phyloP scores from a whole-genome alignment of 2,329 filamentous ascomycete species.

The Scedosporium minutisporum region DNA sequence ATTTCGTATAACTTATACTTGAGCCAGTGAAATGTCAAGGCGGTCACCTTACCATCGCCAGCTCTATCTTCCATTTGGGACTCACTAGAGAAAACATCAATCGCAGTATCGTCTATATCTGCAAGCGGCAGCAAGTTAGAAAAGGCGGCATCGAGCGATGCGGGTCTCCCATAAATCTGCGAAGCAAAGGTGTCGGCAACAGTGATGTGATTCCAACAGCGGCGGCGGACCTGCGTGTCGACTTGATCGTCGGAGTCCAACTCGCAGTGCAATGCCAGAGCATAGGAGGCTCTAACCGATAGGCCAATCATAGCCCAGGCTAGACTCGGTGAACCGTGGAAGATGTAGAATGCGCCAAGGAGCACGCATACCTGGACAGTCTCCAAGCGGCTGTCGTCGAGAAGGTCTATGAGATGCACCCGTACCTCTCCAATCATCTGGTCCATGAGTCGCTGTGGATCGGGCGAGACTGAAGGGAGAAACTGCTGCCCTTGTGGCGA shows the following conservation, averaged over 20 bases:
- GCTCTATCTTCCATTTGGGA: neutral
- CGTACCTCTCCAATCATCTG: slow-evolving; percentile 10
- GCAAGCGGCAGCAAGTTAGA: slow-evolving; percentile 14
- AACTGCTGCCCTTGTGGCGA: slow-evolving; percentile 4
- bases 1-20: slow-evolving; percentile 19
- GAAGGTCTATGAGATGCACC: slow-evolving; percentile 10
- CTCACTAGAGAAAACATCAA: neutral
- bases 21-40: slow-evolving; percentile 17
- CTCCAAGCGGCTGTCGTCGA: slow-evolving; percentile 10
- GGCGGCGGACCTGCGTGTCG: slow-evolving; percentile 16
- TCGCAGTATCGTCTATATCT: slow-evolving; percentile 15
- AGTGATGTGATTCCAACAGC: slow-evolving; percentile 20
- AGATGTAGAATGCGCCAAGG: slow-evolving; percentile 11
- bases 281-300: slow-evolving; percentile 12
- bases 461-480: slow-evolving; percentile 4
- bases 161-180: slow-evolving; percentile 19
- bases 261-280: slow-evolving; percentile 12
- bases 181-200: slow-evolving; percentile 19
- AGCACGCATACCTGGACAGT: slow-evolving; percentile 10
- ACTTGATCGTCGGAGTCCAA: slow-evolving; percentile 6
- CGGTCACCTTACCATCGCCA: slow-evolving; percentile 5
- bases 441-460: slow-evolving; percentile 7
- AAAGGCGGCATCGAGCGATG: slow-evolving; percentile 17
- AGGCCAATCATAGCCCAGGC: slow-evolving; percentile 12
- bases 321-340: slow-evolving; percentile 10